These are phyloP conservation scores for Lycium ferocissimum DNA, from an alignment of 257 asterid species.

Conservation along the genomic window DNA sequence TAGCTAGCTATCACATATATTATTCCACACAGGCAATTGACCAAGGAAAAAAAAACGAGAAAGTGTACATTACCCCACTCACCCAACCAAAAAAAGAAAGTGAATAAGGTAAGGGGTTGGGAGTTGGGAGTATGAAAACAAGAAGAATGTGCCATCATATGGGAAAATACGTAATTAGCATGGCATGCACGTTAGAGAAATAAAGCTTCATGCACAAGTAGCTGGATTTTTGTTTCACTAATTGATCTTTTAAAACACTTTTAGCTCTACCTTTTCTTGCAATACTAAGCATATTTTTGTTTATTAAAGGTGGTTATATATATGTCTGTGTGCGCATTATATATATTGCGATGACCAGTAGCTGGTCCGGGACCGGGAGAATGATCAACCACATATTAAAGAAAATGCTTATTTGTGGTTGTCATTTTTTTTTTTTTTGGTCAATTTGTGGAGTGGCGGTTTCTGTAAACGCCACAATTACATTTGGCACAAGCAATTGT, in stretches of 20 bases:
- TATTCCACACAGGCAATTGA: background rate
- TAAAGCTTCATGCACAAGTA: conserved; percentile 8
- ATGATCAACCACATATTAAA: too few species aligned
- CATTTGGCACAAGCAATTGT: background rate
- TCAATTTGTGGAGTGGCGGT: too few species aligned
- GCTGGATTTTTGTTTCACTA: background rate
- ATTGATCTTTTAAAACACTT: too few species aligned
- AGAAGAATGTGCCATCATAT: conserved; percentile 13
- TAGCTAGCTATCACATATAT: background rate
- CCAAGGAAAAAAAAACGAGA: too few species aligned
- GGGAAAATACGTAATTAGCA: background rate
- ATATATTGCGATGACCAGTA: too few species aligned
- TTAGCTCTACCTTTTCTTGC: background rate
- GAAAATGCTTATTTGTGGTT: too few species aligned
- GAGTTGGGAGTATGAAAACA: background rate
- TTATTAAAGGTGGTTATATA: too few species aligned
- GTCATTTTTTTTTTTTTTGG: too few species aligned
- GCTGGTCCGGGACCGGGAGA: too few species aligned
- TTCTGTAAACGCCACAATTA: background rate
- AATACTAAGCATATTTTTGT: background rate
- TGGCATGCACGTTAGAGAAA: background rate
- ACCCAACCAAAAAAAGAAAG: conserved; percentile 7
- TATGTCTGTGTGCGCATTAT: too few species aligned
- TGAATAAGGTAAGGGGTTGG: background rate
- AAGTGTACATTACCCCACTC: background rate